These are phyloP conservation scores for Termitomyces sp. DNA, from an alignment of 768 basidiomycete species.

Conservation along the genomic window DNA sequence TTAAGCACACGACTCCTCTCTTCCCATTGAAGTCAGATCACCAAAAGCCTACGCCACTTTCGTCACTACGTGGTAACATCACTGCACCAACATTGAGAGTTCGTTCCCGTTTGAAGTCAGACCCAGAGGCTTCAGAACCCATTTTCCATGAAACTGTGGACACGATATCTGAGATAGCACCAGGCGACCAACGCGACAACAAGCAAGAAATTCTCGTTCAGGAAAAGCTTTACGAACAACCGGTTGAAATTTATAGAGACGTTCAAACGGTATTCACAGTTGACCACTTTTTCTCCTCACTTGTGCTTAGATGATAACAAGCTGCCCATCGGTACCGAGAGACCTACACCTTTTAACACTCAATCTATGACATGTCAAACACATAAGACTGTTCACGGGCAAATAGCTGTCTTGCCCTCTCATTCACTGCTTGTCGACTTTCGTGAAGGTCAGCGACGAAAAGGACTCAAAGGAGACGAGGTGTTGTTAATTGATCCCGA, in stretches of 20 bases:
- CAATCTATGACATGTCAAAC: conserved; percentile 31
- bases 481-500: conserved; percentile 40
- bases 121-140: not conserved
- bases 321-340: conserved; percentile 31
- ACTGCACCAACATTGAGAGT: conserved; percentile 1
- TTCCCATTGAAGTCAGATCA: not conserved
- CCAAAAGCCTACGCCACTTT: not conserved
- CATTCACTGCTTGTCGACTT: conserved; percentile 50
- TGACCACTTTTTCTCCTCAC: not conserved
- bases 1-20: conserved; percentile 6
- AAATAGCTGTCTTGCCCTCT: conserved; percentile 48
- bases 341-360: conserved; percentile 37
- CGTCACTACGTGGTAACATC: not conserved
- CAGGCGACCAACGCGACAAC: not conserved
- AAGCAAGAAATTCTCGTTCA: not conserved
- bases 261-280: not conserved
- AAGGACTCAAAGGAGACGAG: conserved; percentile 40
- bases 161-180: not conserved
- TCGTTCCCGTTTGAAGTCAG: not conserved
- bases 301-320: not conserved
- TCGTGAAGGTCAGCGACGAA: conserved; percentile 49
- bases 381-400: conserved; percentile 46
- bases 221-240: not conserved
- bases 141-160: not conserved
- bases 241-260: not conserved